Evolutionary conservation across 192 early-diverging fungal genomes (phyloP).

Genomic region (Powellomyces hirtus): DNA sequence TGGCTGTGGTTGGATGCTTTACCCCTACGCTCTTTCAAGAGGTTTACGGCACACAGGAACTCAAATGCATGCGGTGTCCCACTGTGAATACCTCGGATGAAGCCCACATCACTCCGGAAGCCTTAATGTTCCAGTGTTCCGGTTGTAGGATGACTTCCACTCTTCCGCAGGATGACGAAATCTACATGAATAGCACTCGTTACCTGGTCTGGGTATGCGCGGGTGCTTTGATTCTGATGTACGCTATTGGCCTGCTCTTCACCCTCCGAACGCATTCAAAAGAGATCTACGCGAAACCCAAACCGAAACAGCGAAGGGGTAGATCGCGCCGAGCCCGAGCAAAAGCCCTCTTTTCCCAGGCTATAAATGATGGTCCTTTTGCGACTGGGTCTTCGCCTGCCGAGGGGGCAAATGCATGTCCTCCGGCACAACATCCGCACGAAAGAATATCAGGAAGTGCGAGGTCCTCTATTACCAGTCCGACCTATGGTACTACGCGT

Average conservation of each 20-base stretch:
- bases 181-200: constrained; percentile 75
- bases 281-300: constrained; percentile 65
- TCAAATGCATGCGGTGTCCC: constrained; percentile 54
- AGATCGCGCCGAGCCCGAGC: neutral
- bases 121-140: constrained; percentile 41
- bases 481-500: neutral
- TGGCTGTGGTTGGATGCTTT: constrained; percentile 88
- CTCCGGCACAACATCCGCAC: neutral
- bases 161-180: constrained; percentile 71
- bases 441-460: neutral
- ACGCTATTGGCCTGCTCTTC: constrained; percentile 88
- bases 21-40: constrained; percentile 94
- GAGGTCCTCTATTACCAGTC: neutral
- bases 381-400: too few relatives aligned
- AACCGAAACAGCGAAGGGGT: neutral
- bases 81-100: neutral
- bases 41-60: constrained; percentile 74
- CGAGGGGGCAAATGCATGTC: neutral
- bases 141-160: constrained; percentile 62
- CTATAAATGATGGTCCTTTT: neutral
- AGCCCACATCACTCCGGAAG: neutral
- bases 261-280: constrained; percentile 89
- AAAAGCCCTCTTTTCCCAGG: neutral
- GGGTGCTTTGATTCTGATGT: constrained; percentile 71
- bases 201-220: constrained; percentile 89